A percentile compares a stretch with the other conserved stretches of the same genome.
These are phyloP conservation scores for Nectriaceae sp. DNA, from an alignment of 2,329 filamentous ascomycete species.

Conservation along the genomic window DNA sequence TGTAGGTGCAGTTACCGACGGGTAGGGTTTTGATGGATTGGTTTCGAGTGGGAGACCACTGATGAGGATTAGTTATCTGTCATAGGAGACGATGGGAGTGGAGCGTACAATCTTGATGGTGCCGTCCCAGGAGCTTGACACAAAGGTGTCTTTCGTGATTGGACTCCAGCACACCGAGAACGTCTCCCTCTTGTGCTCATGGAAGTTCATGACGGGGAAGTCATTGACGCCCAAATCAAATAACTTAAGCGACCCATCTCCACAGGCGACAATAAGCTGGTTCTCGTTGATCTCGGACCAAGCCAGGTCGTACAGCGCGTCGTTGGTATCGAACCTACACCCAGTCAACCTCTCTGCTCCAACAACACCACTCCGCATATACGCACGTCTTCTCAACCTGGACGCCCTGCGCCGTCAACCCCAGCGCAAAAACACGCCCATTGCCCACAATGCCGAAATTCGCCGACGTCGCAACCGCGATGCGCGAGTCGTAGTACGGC, in stretches of 20 bases:
- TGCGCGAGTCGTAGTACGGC: slow-evolving; percentile 92
- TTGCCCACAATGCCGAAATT: slow-evolving; percentile 98
- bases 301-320: slow-evolving; percentile 90
- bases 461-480: slow-evolving; percentile 86
- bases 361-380: not conserved
- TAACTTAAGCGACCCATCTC: slow-evolving; percentile 92
- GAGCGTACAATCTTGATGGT: slow-evolving; percentile 78
- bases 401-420: slow-evolving; percentile 80
- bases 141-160: slow-evolving; percentile 85
- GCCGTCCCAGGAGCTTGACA: slow-evolving; percentile 93
- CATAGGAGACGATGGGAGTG: not conserved
- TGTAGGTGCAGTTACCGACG: slow-evolving; percentile 92
- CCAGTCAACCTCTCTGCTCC: slow-evolving; percentile 2
- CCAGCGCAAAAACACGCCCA: slow-evolving; percentile 83
- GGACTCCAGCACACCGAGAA: slow-evolving; percentile 94
- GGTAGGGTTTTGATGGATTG: slow-evolving; percentile 83
- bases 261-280: slow-evolving; percentile 84
- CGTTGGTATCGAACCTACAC: slow-evolving; percentile 88
- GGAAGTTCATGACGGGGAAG: slow-evolving; percentile 89
- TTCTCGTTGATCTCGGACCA: slow-evolving; percentile 98
- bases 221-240: slow-evolving; percentile 82
- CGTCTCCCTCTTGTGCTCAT: slow-evolving; percentile 90
- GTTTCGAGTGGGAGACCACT: slow-evolving; percentile 81
- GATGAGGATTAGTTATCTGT: slow-evolving; percentile 7
- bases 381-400: slow-evolving; percentile 76